Conservation (phyloP, 192 early-diverging fungal genomes). For the Physocladia obscura region DNA sequence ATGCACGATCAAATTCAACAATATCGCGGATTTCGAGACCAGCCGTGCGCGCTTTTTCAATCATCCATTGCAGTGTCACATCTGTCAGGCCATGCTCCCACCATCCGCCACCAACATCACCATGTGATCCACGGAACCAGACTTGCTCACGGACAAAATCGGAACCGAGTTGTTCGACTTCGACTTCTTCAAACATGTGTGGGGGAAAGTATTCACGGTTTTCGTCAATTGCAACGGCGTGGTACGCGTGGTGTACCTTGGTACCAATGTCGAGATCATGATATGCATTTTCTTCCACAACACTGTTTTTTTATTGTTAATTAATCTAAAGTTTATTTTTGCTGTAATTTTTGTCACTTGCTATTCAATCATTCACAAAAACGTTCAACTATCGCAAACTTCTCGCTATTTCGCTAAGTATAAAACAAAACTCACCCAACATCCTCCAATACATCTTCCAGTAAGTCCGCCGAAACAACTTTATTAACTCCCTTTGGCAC, state of each 20-base stretch:
- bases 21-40: background rate
- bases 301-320: no score
- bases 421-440: background rate
- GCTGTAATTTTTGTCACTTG: no score
- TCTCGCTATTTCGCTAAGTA: no score
- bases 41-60: constrained; percentile 22
- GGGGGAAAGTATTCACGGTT: constrained; percentile 21
- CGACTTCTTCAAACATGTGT: constrained; percentile 10
- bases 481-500: background rate
- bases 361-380: no score
- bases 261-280: constrained; percentile 18
- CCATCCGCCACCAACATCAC: constrained; percentile 37
- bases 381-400: no score
- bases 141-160: constrained; percentile 13
- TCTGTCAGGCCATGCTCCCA: constrained; percentile 21
- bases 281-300: constrained; percentile 14
- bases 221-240: constrained; percentile 25
- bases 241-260: constrained; percentile 21
- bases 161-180: background rate
- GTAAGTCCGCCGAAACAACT: background rate
- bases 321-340: no score
- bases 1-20: background rate
- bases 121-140: constrained; percentile 30
- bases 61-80: constrained; percentile 27
- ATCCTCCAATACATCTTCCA: background rate